Evolutionary conservation across 1,139 yeast genomes (phyloP).

Genomic region (Debaryomyces sp.): DNA sequence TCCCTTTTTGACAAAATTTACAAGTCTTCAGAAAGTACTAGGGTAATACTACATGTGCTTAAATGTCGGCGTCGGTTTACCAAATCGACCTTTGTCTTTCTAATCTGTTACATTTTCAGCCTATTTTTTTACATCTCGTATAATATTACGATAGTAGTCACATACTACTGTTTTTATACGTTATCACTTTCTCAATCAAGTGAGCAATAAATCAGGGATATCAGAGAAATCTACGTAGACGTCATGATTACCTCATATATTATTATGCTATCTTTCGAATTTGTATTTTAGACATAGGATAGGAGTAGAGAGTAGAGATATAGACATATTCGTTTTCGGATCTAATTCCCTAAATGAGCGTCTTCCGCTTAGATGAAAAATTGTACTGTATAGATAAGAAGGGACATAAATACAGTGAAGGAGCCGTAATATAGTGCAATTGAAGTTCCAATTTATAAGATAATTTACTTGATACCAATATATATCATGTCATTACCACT

Average conservation of each 20-base stretch:
- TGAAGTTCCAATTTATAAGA: background rate
- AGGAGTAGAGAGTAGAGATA: background rate
- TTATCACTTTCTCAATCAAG: too few relatives aligned
- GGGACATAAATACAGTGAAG: background rate
- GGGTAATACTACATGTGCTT: background rate
- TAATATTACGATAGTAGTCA: background rate
- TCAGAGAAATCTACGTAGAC: background rate
- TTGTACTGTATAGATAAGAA: background rate
- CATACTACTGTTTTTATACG: background rate
- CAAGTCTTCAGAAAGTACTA: background rate
- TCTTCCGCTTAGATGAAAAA: background rate
- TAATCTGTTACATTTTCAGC: background rate
- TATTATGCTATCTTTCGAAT: background rate
- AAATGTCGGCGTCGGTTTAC: background rate
- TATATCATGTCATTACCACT: conserved; percentile 35
- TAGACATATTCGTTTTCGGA: background rate
- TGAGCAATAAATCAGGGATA: background rate
- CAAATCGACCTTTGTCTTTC: background rate
- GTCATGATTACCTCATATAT: too few relatives aligned
- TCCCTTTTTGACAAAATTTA: background rate
- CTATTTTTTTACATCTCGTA: background rate
- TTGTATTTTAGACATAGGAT: background rate
- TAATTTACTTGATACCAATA: background rate
- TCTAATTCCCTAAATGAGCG: background rate
- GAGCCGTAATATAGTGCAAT: background rate